Base-by-base conservation (phyloP, 140 eudicot species). In the Oenanthe javanica region DNA sequence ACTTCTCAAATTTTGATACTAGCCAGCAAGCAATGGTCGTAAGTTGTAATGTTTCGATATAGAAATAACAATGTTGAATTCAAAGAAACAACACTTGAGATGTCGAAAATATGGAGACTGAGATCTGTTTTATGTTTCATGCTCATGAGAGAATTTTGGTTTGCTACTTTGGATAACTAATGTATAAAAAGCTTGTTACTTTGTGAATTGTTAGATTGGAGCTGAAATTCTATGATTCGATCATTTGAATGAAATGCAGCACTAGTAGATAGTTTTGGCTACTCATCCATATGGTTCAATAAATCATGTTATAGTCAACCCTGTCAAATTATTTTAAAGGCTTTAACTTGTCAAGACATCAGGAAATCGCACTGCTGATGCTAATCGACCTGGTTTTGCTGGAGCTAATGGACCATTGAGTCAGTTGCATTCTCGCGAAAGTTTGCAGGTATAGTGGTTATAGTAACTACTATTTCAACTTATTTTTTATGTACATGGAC, bases 391-490 rank as follows among this genome's bases (percentile, higher is more conserved):
- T 11, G 86, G 89, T 40, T 48, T 48, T 48, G 75, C 82, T 80
- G 90, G n/a, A n/a, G n/a, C n/a, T n/a, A n/a, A n/a, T n/a, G n/a
- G n/a, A n/a, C n/a, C 91, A 49, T 92, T 13, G 47, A 69, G 93
- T 77, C 92, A 83, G 70, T 79, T 89, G 82, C 80, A 90, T 77
- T 87, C 94, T 64, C 93, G 90, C 19, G 96, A 89, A 83, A 89
- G 89, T 75, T 85, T 91, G 90, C 98, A 93, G 98, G 98, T 93
- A 89, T 11, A 55, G 45, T 43, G 11, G 13, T 14, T 31, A 47
- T 71, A 14, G 40, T 64, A n/a, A n/a, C n/a, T n/a, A n/a, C n/a
- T n/a, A n/a, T n/a, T n/a, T n/a, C n/a, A n/a, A n/a, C n/a, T 49
- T 42, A 59, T 54, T 19, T 10, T 38, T 9, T 42, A 54, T 31